Conservation (phyloP, 2,329 filamentous ascomycete genomes). For the Diaporthe sp. region DNA sequence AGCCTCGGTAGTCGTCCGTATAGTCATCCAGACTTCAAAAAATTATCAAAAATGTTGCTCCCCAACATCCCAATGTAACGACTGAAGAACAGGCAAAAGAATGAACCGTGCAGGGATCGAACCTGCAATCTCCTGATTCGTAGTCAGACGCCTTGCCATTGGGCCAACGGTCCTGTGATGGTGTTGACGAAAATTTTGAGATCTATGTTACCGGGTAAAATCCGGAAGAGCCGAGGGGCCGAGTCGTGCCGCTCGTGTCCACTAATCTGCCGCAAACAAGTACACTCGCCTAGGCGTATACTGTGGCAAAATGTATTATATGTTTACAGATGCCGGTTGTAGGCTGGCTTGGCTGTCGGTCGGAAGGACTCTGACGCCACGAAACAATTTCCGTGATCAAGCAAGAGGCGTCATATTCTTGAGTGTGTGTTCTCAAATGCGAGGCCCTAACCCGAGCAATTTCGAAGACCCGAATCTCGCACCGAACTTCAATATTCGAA, state of each 20-base stretch:
- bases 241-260: background rate
- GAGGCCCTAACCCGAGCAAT: background rate
- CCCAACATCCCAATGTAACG: too few species aligned
- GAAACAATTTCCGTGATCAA: background rate
- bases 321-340: too few species aligned
- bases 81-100: background rate
- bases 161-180: constrained; percentile 43
- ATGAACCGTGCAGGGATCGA: constrained; percentile 50
- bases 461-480: background rate
- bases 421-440: background rate
- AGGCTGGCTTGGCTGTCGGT: background rate
- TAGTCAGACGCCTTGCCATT: constrained; percentile 54
- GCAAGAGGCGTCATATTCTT: background rate
- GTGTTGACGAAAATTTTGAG: background rate
- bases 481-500: background rate
- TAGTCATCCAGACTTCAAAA: background rate
- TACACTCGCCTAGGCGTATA: background rate
- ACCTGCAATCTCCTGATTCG: constrained; percentile 54
- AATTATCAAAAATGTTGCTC: background rate
- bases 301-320: background rate
- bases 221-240: background rate
- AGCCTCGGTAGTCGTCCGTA: background rate
- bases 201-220: accelerated
- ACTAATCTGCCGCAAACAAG: background rate
- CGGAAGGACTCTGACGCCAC: background rate